Base-by-base conservation (phyloP, 2,329 filamentous ascomycete genomes). In the Allantophomopsis cytisporea region DNA sequence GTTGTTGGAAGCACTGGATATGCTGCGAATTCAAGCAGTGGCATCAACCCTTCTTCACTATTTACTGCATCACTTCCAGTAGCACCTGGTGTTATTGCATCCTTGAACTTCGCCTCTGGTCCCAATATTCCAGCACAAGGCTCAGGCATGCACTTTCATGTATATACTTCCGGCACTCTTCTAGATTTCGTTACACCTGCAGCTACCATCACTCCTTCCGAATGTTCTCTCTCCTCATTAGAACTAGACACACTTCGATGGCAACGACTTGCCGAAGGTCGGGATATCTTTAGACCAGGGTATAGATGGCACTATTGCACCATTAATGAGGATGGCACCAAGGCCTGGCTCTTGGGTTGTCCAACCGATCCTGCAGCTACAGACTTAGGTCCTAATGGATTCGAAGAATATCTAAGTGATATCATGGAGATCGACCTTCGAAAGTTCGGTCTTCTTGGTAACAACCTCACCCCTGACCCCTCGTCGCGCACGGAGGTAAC, bases 231-330 rank as follows among this genome's bases (percentile, higher is more conserved):
- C 16, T 94, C 87, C 0, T 84, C 87, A 3, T 65, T 98, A 18
- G 91, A 98, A 50, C 67, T 98, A 10, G 81, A 83, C 42, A 81
- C 83, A 1, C 63, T 96, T 37, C 80, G 88, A 36, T 98, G 91
- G 91, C 87, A 94, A 59, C 93, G 88, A 55, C 69, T 98, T 14
- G 91, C 89, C 1, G 89, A 95, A 53, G 91, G 91, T 3, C 82
- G 85, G 37, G 91, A 98, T 55, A 80, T 98, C 28, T 98, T 95
- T 62, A 83, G 83, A 49, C 68, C 78, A 0, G 85, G 83, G n/a
- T 96, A 91, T 58, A 77, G 89, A 43, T 98, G 91, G 91, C 89
- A 96, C 58, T 98, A 98, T 56, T 96, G 91, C 58, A 94, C 87
- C 3, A 83, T 95, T 61, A 93, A 95, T 55, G 80, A 91, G 44